phyloP scores from a whole-genome alignment of 257 asterid genomes.

The Ehretia macrophylla region DNA sequence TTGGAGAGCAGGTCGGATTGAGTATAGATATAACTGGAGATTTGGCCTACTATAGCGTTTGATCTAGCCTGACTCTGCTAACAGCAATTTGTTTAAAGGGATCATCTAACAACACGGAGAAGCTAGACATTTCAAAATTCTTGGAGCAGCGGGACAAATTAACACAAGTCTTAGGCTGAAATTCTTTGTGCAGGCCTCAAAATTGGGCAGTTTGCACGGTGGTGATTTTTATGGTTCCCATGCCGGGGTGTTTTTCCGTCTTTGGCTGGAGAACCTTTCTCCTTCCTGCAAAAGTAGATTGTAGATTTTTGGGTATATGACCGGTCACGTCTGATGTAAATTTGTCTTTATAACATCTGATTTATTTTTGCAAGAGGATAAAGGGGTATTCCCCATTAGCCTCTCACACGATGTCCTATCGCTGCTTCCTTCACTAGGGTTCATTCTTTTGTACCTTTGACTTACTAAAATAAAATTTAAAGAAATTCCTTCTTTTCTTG shows the following conservation, averaged over 20 bases:
- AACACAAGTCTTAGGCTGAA: conserved; percentile 43
- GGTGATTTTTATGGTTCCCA: conserved; percentile 44
- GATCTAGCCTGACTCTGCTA: conserved; percentile 44
- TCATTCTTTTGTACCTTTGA: conserved; percentile 38
- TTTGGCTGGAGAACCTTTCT: conserved; percentile 59
- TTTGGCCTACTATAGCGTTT: conserved; percentile 22
- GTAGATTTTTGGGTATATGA: conserved; percentile 37
- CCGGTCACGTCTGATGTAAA: conserved; percentile 43
- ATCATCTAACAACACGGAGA: conserved; percentile 56
- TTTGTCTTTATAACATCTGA: conserved; percentile 32
- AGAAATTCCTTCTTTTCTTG: conserved; percentile 8
- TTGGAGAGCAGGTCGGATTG: conserved; percentile 33
- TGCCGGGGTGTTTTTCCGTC: conserved; percentile 48
- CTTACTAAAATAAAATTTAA: conserved; percentile 37
- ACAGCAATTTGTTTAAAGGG: conserved; percentile 40
- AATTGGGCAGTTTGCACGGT: conserved; percentile 55
- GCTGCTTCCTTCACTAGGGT: conserved; percentile 48
- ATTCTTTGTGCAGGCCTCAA: conserved; percentile 82
- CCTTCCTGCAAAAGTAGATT: conserved; percentile 30
- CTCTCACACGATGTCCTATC: conserved; percentile 27
- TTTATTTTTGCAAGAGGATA: conserved; percentile 37
- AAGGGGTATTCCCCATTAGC: conserved; percentile 28
- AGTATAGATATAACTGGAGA: conserved; percentile 20
- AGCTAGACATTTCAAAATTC: conserved; percentile 30
- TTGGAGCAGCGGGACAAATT: conserved; percentile 44